Evolutionary conservation across 768 basidiomycete species (phyloP), one percentile per base, ranked within the genome.

Genomic region (Pisolithus albus): DNA sequence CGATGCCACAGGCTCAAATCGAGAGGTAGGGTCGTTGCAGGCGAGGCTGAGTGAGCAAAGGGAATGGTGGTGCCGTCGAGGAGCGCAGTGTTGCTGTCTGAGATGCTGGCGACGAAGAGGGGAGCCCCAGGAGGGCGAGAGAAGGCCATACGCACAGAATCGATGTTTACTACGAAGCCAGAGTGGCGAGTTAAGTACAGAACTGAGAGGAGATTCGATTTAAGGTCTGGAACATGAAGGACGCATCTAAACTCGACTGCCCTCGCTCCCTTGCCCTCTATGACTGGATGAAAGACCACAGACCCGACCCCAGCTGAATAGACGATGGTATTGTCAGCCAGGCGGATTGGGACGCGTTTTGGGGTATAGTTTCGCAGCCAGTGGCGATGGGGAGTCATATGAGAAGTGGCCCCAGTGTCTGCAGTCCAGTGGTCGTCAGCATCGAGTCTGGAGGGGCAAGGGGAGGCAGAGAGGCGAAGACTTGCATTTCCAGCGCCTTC

Each of bases 391-490:
- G 68, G 62, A 4, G 64, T 65, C 67, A 69, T 70, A 60, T 67
- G 62, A 52, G 60, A 56, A 53, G 67, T 64, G 54, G 67, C 65
- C 65, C 68, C 26, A 56, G 64, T 66, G 57, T 70, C 66, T 48
- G 56, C 51, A 46, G 59, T 67, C 63, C 64, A 68, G 43, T 61
- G 47, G 38, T 24, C 51, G 13, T 52, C 13, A n/a, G 44, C 51
- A 41, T 52, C 15, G 34, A 51, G 43, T 32, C 36, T 28, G 19
- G 37, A 26, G 19, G 30, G 46, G 13, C 19, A 37, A 11, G 38
- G 51, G 18, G 45, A 9, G 42, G 21, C 21, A 47, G 39, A 38
- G 24, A 44, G 46, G 21, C 21, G 38, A 52, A 52, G 46, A 52
- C 51, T 52, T 52, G 51, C 51, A 52, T 52, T 47, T 18, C 51